phyloP scores from a whole-genome alignment of 768 basidiomycete genomes.

The Leccinum ochraceum region DNA sequence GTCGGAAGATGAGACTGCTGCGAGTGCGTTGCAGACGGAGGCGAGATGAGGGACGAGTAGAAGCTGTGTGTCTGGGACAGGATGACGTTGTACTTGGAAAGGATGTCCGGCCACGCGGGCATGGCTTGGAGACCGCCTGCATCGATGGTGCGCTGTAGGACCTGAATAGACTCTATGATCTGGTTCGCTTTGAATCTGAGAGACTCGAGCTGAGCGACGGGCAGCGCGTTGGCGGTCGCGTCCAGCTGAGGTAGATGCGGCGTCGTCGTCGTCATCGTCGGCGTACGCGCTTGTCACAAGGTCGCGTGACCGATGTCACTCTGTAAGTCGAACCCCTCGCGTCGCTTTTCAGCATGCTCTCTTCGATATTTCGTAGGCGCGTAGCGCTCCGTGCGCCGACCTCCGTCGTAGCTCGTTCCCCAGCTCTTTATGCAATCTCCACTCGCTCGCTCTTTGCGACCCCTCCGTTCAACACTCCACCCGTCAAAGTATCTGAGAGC shows the following conservation, averaged over 20 bases:
- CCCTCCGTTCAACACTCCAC: conserved; percentile 14
- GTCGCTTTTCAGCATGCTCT: conserved; percentile 8
- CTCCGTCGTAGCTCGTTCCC: not conserved
- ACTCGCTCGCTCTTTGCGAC: conserved; percentile 30
- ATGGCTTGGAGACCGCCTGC: conserved; percentile 56
- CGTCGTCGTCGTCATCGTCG: conserved; percentile 2
- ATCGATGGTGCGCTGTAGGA: conserved; percentile 64
- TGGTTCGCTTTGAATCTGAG: conserved; percentile 75
- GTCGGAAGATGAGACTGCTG: conserved; percentile 14
- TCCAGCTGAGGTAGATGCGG: conserved; percentile 1
- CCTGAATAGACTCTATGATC: conserved; percentile 74
- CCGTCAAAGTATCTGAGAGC: not conserved
- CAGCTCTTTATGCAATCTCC: conserved; percentile 7
- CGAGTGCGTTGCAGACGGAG: conserved; percentile 27
- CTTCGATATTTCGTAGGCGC: conserved; percentile 20
- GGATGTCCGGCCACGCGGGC: conserved; percentile 84
- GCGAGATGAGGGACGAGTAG: conserved; percentile 57
- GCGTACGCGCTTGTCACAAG: conserved; percentile 7
- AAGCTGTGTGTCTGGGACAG: conserved; percentile 83
- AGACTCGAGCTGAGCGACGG: conserved; percentile 72
- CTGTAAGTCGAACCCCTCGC: not conserved
- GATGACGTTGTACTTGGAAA: conserved; percentile 83
- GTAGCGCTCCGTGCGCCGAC: not conserved
- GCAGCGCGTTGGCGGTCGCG: conserved; percentile 43
- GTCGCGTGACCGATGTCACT: conserved; percentile 19